phyloP scores from a whole-genome alignment of 2,329 filamentous ascomycete species.

The Monilinia fructicola region DNA sequence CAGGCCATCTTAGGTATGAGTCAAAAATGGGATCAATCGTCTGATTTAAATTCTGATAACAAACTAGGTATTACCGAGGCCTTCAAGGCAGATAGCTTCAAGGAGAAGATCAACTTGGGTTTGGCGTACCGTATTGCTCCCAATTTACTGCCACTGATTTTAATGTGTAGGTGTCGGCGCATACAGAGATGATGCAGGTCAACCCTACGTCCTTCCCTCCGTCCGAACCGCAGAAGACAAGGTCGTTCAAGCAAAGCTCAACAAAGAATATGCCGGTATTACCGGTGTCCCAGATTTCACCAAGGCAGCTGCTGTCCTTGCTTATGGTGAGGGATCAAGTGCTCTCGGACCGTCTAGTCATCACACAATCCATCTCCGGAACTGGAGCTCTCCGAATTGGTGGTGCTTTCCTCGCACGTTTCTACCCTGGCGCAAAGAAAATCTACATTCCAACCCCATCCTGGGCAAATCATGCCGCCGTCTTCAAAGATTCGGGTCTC shows the following conservation, averaged over 20 bases:
- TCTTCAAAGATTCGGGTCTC: slow-evolving; percentile 91
- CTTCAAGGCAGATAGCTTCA: slow-evolving; percentile 93
- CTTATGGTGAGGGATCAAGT: slow-evolving; percentile 79
- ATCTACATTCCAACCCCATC: slow-evolving; percentile 96
- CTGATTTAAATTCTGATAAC: slow-evolving; percentile 36
- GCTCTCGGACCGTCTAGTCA: slow-evolving; percentile 77
- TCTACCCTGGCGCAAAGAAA: slow-evolving; percentile 88
- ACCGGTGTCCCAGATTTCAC: slow-evolving; percentile 95
- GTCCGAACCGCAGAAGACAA: slow-evolving; percentile 87
- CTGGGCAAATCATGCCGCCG: slow-evolving; percentile 97
- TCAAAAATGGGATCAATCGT: slow-evolving; percentile 27
- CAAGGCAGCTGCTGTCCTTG: slow-evolving; percentile 84
- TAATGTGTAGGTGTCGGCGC: slow-evolving; percentile 76
- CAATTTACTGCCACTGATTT: slow-evolving; percentile 28
- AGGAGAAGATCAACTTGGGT: slow-evolving; percentile 98
- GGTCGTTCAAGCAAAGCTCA: slow-evolving; percentile 72
- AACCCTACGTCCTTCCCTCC: slow-evolving; percentile 95
- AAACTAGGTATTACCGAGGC: slow-evolving; percentile 84
- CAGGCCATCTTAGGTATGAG: slow-evolving; percentile 75
- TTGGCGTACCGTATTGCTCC: slow-evolving; percentile 39
- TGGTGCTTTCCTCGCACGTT: slow-evolving; percentile 86
- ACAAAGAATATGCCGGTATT: slow-evolving; percentile 98
- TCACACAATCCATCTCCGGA: slow-evolving; percentile 97
- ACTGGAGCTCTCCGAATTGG: slow-evolving; percentile 95
- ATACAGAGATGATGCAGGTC: slow-evolving; percentile 97